Conservation (phyloP, 2,329 filamentous ascomycete genomes). For the Colletotrichum sojae region DNA sequence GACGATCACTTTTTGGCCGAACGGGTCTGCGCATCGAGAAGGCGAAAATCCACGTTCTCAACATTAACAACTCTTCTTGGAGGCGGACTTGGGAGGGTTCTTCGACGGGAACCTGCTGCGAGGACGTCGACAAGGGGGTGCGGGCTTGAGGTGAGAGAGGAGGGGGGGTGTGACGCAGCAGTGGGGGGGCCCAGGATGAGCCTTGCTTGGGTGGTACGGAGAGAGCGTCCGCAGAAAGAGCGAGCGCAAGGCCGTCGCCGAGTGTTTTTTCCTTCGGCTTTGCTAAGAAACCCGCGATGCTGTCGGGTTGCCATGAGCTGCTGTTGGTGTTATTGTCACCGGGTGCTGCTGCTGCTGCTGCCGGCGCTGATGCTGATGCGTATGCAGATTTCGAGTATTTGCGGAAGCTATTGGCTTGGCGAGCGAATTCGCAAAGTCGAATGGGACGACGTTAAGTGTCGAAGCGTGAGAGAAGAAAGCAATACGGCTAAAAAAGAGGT, state of each 20-base stretch:
- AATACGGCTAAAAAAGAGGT: neutral
- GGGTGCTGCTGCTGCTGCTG: no score
- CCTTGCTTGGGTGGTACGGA: constrained; percentile 28
- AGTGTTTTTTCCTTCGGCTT: neutral
- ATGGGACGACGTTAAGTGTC: constrained; percentile 35
- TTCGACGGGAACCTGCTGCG: constrained; percentile 22
- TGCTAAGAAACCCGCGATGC: constrained; percentile 10
- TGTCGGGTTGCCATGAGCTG: no score
- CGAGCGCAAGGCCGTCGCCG: constrained; percentile 7
- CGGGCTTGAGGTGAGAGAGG: constrained; percentile 3
- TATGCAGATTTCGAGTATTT: constrained; percentile 26
- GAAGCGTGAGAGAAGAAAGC: constrained; percentile 27
- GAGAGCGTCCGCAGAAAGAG: constrained; percentile 12
- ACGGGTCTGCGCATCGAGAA: neutral
- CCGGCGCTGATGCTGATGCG: neutral
- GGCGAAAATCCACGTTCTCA: neutral
- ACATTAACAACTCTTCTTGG: neutral
- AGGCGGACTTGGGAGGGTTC: constrained; percentile 28
- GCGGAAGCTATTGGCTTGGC: constrained; percentile 39
- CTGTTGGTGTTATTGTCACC: no score
- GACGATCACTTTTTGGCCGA: constrained; percentile 24
- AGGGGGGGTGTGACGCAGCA: constrained; percentile 8
- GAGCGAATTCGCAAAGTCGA: constrained; percentile 14
- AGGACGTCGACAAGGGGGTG: constrained; percentile 17
- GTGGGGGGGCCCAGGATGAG: neutral